Base-by-base conservation (phyloP, 2,329 filamentous ascomycete genomes). In the Fonsecaea monophora region DNA sequence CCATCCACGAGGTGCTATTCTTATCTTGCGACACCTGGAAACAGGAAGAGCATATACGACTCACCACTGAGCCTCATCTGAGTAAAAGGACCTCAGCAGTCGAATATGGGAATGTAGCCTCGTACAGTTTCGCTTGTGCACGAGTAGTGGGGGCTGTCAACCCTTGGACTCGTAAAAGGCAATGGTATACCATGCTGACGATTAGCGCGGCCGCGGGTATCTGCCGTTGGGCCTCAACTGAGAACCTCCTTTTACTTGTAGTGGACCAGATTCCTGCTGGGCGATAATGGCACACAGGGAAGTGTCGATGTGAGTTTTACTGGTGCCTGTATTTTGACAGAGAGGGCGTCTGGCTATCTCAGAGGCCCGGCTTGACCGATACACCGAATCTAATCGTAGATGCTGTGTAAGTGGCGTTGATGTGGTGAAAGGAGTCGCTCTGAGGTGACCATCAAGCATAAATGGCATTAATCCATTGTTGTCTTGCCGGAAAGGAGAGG, bases 1-100 rank as follows among this genome's bases (percentile, higher is more conserved):
- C 54, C 9, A 15, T 18, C 34, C 34, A 58, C 18, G 42, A 12
- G 15, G 21, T 15, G 55, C 45, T 59, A 59, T 64, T 64, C 55
- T 48, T 53, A 34, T 40, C 54, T 9, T 55, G 54, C 30, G 34
- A n/a, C 4, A 25, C 60, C 3, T 1, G 25, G 25, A 35, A 15
- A 34, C 32, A 4, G 60, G 35, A 25, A 56, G 42, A 53, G 30
- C 40, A 60, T 42, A 35, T 42, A 21, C 57, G 38, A 60, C 40
- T 34, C 7, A 40, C 18, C 7, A 25, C 45, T 50, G 25, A 50
- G 45, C 45, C 45, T 50, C 45, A 15, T 50, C 45, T 21, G 25
- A 30, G 45, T 30, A 21, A 21, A 50, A 50, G 18, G 18, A 50
- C 21, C 10, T 50, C 7, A 13, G 18, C 12, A 25, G 25, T 50